Base-by-base conservation (phyloP, 179 eudicot species). In the Beta corolliflora region DNA sequence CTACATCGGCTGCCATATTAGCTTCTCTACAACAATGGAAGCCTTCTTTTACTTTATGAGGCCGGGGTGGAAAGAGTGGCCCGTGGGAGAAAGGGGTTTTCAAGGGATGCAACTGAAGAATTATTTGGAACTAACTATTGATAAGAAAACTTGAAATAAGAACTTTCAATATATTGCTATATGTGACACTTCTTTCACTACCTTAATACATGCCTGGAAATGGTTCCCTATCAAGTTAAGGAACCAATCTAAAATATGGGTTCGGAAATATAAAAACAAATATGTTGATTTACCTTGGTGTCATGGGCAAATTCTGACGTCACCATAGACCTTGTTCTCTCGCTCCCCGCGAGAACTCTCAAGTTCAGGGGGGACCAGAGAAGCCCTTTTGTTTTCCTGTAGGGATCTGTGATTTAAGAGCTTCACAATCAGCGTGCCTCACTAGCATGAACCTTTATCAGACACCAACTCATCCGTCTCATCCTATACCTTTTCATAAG, bases 131-230 rank as follows among this genome's bases (percentile, higher is more conserved):
- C 31, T 29, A 29, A 29, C 31, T 29, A 29, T 29, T 29, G 31
- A 29, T 29, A 29, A 29, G 31, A 29, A 29, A 29, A 29, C 31
- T 29, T 29, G 31, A 59, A n/a, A 44, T 73, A 31, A 55, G 54
- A 50, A 52, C 41, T 72, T 25, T 12, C 10, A 41, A 4, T 21
- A 71, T 52, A 71, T 50, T 48, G 75, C 58, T 48, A 71, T 11
- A 23, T 48, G 18, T 52, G 5, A 68, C 50, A 68, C 50, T n/a
- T 72, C 41, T 76, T 63, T 23, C 18, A 63, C 60, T 64, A 60
- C 56, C 78, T 73, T 21, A 56, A 64, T 73, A 66, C 82, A 84
- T 44, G 65, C 80, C 66, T 76, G 11, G 15, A 65, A 13, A 77
- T 58, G 71, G 76, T 60, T 29, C 31, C 75, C 76, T 11, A 21